Conservation (phyloP, 192 early-diverging fungal species). For the Backusella circina region DNA sequence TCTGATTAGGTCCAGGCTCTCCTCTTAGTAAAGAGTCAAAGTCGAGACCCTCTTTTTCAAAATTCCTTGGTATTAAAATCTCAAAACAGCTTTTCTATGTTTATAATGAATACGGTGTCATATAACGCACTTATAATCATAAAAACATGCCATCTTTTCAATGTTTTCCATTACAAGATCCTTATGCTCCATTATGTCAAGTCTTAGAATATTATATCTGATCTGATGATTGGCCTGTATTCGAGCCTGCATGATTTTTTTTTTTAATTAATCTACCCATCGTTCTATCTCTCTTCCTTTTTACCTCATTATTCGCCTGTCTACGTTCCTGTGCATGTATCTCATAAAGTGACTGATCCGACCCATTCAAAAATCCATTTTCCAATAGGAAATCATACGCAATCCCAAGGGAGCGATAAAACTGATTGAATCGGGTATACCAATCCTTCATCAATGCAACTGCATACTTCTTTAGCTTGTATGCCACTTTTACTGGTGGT, state of each 20-base stretch:
- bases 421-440: constrained; percentile 51
- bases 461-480: constrained; percentile 42
- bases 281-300: not conserved
- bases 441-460: constrained; percentile 52
- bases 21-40: constrained; percentile 33
- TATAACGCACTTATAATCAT: not conserved
- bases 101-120: too few species aligned
- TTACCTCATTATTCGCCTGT: not conserved
- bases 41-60: constrained; percentile 22
- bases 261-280: not conserved
- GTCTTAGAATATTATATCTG: constrained; percentile 34
- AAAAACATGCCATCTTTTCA: constrained; percentile 32
- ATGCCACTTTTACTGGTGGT: constrained; percentile 46
- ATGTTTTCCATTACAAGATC: constrained; percentile 41
- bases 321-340: constrained; percentile 3
- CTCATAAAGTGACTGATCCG: not conserved
- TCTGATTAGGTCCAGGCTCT: not conserved
- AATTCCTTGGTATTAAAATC: constrained; percentile 45
- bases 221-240: constrained; percentile 3
- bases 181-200: constrained; percentile 35
- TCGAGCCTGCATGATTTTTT: not conserved
- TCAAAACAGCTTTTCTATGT: constrained; percentile 41
- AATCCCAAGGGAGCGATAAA: constrained; percentile 51
- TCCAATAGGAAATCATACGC: constrained; percentile 55
- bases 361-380: constrained; percentile 16